Conservation (phyloP, 352 stramenopile species). For the Phytophthora uliginosa region DNA sequence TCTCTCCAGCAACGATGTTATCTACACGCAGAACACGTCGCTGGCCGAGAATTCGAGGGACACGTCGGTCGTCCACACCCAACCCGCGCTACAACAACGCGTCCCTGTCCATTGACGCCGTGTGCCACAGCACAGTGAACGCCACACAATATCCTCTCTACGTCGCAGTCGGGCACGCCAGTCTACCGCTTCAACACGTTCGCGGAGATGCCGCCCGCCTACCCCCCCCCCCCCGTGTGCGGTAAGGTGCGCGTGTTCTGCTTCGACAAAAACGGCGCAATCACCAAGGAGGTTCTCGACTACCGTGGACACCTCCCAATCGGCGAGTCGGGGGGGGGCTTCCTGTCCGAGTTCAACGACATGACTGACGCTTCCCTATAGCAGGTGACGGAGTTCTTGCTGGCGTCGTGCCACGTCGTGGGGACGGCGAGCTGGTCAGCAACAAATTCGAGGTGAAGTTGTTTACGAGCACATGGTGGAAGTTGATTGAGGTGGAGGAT, state of each 20-base stretch:
- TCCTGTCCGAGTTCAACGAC: conserved; percentile 66
- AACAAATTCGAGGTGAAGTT: conserved; percentile 92
- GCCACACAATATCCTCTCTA: conserved; percentile 37
- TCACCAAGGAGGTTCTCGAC: conserved; percentile 92
- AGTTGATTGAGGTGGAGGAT: conserved; percentile 63
- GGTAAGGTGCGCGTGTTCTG: conserved; percentile 93
- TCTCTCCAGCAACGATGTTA: conserved; percentile 35
- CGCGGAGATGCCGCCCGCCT: conserved; percentile 52
- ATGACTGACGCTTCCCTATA: conserved; percentile 50
- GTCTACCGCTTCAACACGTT: conserved; percentile 67
- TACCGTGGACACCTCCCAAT: conserved; percentile 79
- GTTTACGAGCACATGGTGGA: conserved; percentile 83
- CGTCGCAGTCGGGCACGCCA: conserved; percentile 16
- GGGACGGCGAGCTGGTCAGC: conserved; percentile 79
- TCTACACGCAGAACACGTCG: conserved; percentile 65
- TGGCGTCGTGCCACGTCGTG: conserved; percentile 90
- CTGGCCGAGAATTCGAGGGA: conserved; percentile 59
- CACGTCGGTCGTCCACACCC: conserved; percentile 50
- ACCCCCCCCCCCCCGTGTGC: conserved; percentile 75
- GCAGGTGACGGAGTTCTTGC: conserved; percentile 62
- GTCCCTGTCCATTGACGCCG: conserved; percentile 65
- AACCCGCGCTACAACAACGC: conserved; percentile 81
- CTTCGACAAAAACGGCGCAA: conserved; percentile 95
- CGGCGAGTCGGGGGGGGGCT: conserved; percentile 47
- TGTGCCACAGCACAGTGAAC: conserved; percentile 52